Conservation (phyloP, 1,284 basidiomycete species). For the Waitea zeae region DNA sequence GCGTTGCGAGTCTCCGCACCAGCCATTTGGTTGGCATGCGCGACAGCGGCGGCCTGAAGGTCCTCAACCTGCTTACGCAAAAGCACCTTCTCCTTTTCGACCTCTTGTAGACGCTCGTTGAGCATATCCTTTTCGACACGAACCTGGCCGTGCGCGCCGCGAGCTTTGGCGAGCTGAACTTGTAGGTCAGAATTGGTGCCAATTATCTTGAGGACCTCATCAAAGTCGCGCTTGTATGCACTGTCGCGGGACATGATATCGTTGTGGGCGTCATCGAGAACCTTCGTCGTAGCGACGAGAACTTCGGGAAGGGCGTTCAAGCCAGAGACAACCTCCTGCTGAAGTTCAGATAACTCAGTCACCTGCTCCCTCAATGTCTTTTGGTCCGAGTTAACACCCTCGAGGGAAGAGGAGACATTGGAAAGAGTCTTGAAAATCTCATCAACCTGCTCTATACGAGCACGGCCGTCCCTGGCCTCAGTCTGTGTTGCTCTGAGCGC, state of each 20-base stretch:
- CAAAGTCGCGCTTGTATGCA: conserved; percentile 36
- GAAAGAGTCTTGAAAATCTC: conserved; percentile 9
- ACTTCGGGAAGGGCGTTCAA: conserved; percentile 39
- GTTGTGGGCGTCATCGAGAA: conserved; percentile 39
- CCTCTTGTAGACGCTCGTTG: conserved; percentile 35
- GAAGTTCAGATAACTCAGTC: conserved; percentile 28
- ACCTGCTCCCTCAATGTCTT: conserved; percentile 24
- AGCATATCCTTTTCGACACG: conserved; percentile 68
- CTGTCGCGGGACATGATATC: conserved; percentile 42
- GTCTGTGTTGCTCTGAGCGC: conserved; percentile 19
- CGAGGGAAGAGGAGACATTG: conserved; percentile 23
- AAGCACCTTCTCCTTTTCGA: conserved; percentile 45
- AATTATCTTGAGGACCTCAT: conserved; percentile 43
- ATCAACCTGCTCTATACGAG: conserved; percentile 12
- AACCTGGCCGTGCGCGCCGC: conserved; percentile 55
- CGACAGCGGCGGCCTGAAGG: conserved; percentile 23
- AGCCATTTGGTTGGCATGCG: conserved; percentile 26
- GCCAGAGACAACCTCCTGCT: conserved; percentile 32
- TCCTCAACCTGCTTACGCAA: conserved; percentile 36
- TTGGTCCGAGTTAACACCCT: conserved; percentile 24
- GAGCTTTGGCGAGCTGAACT: conserved; percentile 53
- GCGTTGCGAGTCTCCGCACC: conserved; percentile 33
- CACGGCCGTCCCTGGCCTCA: conserved; percentile 16
- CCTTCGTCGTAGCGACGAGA: conserved; percentile 32
- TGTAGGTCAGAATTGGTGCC: conserved; percentile 43